Evolutionary conservation across 495 filamentous ascomycete genomes (phyloP).

Genomic region (Friedmanniomyces simplex): DNA sequence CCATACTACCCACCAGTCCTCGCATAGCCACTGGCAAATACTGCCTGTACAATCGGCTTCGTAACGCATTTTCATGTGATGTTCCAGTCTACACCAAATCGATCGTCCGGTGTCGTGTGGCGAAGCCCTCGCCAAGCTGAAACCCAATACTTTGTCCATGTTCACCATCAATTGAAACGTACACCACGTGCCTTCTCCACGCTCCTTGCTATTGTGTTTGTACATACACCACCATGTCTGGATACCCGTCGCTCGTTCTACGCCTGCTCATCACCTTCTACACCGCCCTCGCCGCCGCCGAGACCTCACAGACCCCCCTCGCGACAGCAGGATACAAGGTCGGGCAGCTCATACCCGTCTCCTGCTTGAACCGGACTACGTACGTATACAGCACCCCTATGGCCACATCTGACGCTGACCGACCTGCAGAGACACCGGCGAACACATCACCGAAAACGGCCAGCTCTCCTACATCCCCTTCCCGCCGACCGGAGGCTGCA

Average conservation of each 20-base stretch:
- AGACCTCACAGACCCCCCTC: conserved; percentile 23
- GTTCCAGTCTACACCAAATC: no score
- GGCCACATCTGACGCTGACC: background rate
- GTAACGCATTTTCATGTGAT: no score
- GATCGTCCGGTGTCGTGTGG: background rate
- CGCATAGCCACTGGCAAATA: no score
- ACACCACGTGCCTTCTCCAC: background rate
- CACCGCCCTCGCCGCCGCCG: conserved; percentile 17
- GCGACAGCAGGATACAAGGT: conserved; percentile 29
- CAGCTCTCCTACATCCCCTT: conserved; percentile 93
- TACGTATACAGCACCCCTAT: conserved; percentile 30
- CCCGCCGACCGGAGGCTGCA: conserved; percentile 75
- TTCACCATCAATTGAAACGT: background rate
- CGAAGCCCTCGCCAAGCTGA: background rate
- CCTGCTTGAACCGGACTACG: conserved; percentile 58
- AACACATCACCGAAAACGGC: conserved; percentile 69
- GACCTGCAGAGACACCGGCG: conserved; percentile 12
- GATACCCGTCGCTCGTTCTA: conserved; percentile 1
- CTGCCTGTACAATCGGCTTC: no score
- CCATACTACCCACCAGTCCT: no score
- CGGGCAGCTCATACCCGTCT: conserved; percentile 47
- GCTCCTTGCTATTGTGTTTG: background rate
- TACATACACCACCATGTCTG: conserved; percentile 6
- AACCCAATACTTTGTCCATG: background rate
- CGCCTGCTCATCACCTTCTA: conserved; percentile 20